Base-by-base conservation (phyloP, 2,329 filamentous ascomycete genomes). In the Sphaerulina populicola region DNA sequence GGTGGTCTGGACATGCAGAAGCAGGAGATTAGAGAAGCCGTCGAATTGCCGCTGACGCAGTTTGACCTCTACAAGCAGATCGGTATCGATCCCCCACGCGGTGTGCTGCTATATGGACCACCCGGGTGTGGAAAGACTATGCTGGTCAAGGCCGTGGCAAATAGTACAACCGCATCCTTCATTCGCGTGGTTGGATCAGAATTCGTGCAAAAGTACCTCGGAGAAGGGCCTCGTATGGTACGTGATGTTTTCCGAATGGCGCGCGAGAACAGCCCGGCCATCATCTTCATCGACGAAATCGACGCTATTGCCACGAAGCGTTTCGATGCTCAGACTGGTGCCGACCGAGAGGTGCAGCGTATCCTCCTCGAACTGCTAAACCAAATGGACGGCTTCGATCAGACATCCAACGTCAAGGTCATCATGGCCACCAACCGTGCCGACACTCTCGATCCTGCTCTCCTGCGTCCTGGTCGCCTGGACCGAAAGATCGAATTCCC, bases 351-450 rank as follows among this genome's bases (percentile, higher is more conserved):
- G 73, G 93, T 98, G 12, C 93, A 98, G 75, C 91, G 93, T 78
- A 98, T 98, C 66, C 77, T 98, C 53, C 83, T 98, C 54, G 93
- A 98, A 71, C 76, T 98, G 60, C 83, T 98, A 58, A 98, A 98
- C 75, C 93, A 98, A 74, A 98, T 98, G 93, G 93, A 98, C 69
- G 93, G 93, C 59, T 98, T 98, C 75, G 93, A 98, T 71, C 93
- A 98, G 72, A 95, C 89, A 0, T 87, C 88, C 69, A 98, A 98
- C 71, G 93, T 98, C 72, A 98, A 98, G 77, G 93, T 98, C 69
- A 98, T 98, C 74, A 98, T 98, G 93, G 93, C 93, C 60, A 98
- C 93, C 61, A 98, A 98, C 77, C 86, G 93, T 69, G 91, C 93
- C 60, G 93, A 97, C 71, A 98, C 93, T 6, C 79, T 98, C 59